Conservation (phyloP, 257 asterid genomes). For the Knoxia roxburghii region DNA sequence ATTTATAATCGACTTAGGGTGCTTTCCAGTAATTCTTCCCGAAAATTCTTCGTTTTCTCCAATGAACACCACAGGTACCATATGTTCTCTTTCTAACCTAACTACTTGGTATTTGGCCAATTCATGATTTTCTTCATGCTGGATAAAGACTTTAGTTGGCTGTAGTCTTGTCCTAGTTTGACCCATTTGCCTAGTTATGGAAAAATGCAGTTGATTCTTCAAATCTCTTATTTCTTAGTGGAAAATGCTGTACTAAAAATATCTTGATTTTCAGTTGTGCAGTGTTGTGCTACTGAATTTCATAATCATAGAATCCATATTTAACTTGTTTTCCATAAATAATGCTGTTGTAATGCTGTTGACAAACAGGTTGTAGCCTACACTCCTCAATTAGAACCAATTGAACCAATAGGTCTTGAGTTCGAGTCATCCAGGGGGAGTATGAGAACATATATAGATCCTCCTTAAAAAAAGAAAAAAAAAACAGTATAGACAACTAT, state of each 20-base stretch:
- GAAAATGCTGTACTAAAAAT: not conserved
- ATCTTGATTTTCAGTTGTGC: not conserved
- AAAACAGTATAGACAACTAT: not conserved
- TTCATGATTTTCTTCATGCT: too few species aligned
- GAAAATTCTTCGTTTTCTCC: slow-evolving; percentile 84
- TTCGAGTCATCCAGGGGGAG: too few species aligned
- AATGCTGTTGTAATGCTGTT: not conserved
- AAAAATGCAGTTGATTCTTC: not conserved
- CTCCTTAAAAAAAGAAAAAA: too few species aligned
- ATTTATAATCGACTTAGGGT: slow-evolving; percentile 84
- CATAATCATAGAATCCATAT: not conserved
- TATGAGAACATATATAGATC: too few species aligned
- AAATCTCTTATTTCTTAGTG: not conserved
- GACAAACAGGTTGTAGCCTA: too few species aligned
- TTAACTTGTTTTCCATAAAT: not conserved
- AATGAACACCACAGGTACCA: slow-evolving; percentile 86
- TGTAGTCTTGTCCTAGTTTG: not conserved
- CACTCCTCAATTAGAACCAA: too few species aligned
- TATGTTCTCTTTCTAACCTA: not conserved
- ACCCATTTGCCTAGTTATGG: not conserved
- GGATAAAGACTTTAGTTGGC: not conserved
- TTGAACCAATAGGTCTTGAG: too few species aligned
- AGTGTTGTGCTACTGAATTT: not conserved
- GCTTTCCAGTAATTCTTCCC: slow-evolving; percentile 58
- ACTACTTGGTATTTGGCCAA: not conserved